phyloP scores from a whole-genome alignment of 345 rosid species.

The Aegle marmelos region DNA sequence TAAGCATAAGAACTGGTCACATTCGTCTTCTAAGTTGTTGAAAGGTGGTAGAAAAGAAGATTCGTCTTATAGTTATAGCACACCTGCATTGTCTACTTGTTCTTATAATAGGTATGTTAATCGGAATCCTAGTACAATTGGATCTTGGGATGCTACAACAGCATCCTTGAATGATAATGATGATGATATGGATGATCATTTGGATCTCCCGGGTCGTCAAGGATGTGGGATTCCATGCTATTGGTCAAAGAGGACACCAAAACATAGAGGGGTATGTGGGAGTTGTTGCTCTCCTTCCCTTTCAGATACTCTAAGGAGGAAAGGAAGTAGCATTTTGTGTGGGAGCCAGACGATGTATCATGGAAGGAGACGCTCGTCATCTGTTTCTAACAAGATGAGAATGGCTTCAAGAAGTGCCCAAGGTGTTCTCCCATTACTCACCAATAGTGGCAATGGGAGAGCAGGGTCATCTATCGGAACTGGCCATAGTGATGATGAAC shows the following conservation, averaged over 20 bases:
- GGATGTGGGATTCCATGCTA: slow-evolving; percentile 98
- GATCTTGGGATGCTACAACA: slow-evolving; percentile 93
- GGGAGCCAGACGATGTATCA: slow-evolving; percentile 65
- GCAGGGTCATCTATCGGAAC: slow-evolving; percentile 79
- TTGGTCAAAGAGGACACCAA: slow-evolving; percentile 79
- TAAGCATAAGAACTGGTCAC: slow-evolving; percentile 63
- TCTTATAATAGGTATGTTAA: slow-evolving; percentile 64
- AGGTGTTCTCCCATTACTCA: slow-evolving; percentile 78
- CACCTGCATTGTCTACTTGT: slow-evolving; percentile 87
- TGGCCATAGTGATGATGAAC: slow-evolving; percentile 79
- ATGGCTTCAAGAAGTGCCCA: slow-evolving; percentile 58
- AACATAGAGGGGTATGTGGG: slow-evolving; percentile 64
- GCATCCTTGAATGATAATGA: slow-evolving; percentile 75
- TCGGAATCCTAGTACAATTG: slow-evolving; percentile 61
- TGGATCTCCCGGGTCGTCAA: slow-evolving; percentile 79
- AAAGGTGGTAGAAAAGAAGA: slow-evolving; percentile 55
- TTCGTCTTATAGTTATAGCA: slow-evolving; percentile 70
- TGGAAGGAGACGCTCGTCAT: slow-evolving; percentile 44
- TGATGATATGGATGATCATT: slow-evolving; percentile 66
- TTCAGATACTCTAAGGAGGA: slow-evolving; percentile 81
- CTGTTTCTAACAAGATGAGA: slow-evolving; percentile 47
- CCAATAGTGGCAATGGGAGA: slow-evolving; percentile 54
- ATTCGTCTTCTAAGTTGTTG: slow-evolving; percentile 55
- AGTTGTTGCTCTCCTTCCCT: slow-evolving; percentile 91
- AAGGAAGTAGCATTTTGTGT: slow-evolving; percentile 80